Conservation (phyloP, 192 early-diverging fungal genomes). For the Coemansia sp. region DNA sequence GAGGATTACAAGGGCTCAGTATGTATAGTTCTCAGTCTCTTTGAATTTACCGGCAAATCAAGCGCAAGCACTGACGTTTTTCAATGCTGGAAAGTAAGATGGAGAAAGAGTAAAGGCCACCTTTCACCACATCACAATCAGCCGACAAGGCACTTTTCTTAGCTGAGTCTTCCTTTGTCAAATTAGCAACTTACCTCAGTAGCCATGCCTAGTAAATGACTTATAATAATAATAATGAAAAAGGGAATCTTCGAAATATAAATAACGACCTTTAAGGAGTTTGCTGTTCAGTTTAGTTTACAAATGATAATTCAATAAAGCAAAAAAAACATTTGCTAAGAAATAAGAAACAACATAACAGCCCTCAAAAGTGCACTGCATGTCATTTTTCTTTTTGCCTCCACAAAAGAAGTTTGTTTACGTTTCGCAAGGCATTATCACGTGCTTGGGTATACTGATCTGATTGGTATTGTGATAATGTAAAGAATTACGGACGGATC, state of each 20-base stretch:
- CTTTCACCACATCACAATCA: not conserved
- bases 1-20: not conserved
- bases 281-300: no score
- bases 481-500: no score
- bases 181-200: not conserved
- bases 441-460: no score
- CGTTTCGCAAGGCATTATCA: no score
- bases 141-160: not conserved
- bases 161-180: not conserved
- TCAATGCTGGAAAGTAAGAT: not conserved
- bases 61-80: not conserved
- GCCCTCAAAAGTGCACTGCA: no score
- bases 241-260: not conserved
- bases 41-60: not conserved
- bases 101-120: not conserved
- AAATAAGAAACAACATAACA: no score
- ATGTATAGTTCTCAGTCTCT: not conserved
- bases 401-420: no score
- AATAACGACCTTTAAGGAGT: not conserved
- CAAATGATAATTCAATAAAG: no score
- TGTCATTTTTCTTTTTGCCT: no score
- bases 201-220: not conserved
- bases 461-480: no score
- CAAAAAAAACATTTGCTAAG: no score
- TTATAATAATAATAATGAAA: not conserved